Evolutionary conservation across 2,329 filamentous ascomycete species (phyloP), one percentile per base, ranked within the genome.

Genomic region (Trichophyton rubrum): DNA sequence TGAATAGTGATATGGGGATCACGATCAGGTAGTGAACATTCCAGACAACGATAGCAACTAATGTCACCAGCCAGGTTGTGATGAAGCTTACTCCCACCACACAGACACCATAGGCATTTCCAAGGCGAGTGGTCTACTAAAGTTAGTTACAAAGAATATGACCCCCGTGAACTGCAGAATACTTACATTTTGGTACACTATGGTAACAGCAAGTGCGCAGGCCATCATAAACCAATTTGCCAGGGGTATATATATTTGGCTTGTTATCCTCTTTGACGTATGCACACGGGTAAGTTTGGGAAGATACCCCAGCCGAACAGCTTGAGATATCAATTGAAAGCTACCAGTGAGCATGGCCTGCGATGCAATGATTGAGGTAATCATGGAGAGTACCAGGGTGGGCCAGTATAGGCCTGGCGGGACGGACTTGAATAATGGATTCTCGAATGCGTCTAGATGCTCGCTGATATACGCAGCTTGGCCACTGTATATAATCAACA

Each of bases 1-100:
- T 85, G 20, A 82, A 70, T 0, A 89, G 74, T 73, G 83, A 88
- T 0, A 83, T 75, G 0, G 84, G 66, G 40, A 84, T 67, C 6
- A 90, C 84, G n/a, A 85, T 65, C 59, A 79, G 77, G 1, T 82
- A 75, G 1, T 81, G 80, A 27, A 87, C 70, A 20, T 82, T 79
- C 88, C 88, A 91, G 43, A 89, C 85, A 41, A 90, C 78, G 1
- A 90, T 77, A 0, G 87, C 85, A 1, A 87, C 85, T 0, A 91
- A 75, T 0, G 85, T 81, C 1, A 89, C 85, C 79, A 92, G 84
- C 70, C 81, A 86, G 0, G 87, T 90, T 60, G 86, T 86, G 67
- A 91, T 84, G 69, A 90, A 89, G 0, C 87, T 89, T 49, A 90
- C 88, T 56, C 88, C 82, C 66, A 90, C 89, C 68, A 91, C 88